These are phyloP conservation scores for Dictyostelium gargantuum DNA, from an alignment of 208 protist species.

Conservation along the genomic window DNA sequence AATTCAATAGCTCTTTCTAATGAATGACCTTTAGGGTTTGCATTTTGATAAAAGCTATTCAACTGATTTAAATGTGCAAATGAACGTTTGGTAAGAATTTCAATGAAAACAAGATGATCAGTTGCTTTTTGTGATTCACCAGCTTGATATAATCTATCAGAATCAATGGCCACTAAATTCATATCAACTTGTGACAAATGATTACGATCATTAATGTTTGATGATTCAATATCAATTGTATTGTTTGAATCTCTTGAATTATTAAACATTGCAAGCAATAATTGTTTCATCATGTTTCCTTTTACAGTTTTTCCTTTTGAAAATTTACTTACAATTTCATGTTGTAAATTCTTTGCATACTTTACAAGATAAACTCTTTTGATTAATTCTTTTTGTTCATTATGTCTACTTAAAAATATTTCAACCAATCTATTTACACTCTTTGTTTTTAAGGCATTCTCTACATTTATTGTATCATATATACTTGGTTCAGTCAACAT, in stretches of 20 bases:
- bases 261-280: not conserved
- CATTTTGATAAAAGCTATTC: not conserved
- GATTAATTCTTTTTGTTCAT: constrained; percentile 10
- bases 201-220: not conserved
- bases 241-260: not conserved
- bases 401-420: not conserved
- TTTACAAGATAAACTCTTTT: not conserved
- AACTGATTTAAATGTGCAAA: not conserved
- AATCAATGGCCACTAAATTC: not conserved
- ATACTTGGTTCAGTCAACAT: constrained; percentile 9
- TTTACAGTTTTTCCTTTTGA: not conserved
- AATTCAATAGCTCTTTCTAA: not conserved
- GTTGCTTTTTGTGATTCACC: not conserved
- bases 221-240: not conserved
- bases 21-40: not conserved
- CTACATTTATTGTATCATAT: not conserved
- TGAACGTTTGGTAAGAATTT: not conserved
- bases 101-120: not conserved
- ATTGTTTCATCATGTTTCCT: not conserved
- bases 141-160: not conserved
- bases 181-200: not conserved
- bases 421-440: not conserved
- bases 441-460: not conserved
- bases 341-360: not conserved
- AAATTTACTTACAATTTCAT: not conserved